Conservation (phyloP, 1,139 yeast genomes). For the Pichia sp. region DNA sequence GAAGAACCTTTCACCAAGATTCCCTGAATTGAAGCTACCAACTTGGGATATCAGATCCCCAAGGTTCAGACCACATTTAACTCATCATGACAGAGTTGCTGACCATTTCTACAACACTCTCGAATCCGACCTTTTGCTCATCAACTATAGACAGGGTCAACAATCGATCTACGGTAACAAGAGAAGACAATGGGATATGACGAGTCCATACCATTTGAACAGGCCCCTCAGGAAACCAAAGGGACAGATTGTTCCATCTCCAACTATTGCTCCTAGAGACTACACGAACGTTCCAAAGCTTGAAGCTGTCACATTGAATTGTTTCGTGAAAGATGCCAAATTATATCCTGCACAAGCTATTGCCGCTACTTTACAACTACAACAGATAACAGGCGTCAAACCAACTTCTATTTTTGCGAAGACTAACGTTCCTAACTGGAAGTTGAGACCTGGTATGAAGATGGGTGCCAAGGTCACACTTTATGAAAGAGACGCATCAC, state of each 20-base stretch:
- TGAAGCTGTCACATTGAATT: conserved; percentile 58
- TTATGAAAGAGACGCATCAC: conserved; percentile 76
- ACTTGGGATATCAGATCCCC: conserved; percentile 71
- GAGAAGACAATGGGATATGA: conserved; percentile 78
- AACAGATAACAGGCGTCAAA: conserved; percentile 88
- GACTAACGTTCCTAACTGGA: conserved; percentile 82
- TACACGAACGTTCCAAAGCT: conserved; percentile 67
- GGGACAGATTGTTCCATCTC: conserved; percentile 62
- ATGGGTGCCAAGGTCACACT: conserved; percentile 87
- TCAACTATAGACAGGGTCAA: conserved; percentile 65
- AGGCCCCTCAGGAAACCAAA: conserved; percentile 63
- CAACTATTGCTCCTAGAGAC: conserved; percentile 61
- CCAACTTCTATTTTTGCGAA: conserved; percentile 69
- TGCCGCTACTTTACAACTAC: conserved; percentile 72
- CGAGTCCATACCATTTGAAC: conserved; percentile 84
- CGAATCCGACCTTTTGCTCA: conserved; percentile 69
- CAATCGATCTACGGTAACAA: conserved; percentile 54
- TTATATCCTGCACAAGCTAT: conserved; percentile 69
- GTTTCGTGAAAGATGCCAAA: conserved; percentile 71
- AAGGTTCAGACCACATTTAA: conserved; percentile 64
- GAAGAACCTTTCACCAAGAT: conserved; percentile 59
- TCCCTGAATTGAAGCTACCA: conserved; percentile 57
- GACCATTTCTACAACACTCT: conserved; percentile 73
- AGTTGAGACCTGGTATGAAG: conserved; percentile 77
- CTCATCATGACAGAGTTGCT: conserved; percentile 70